Percentiles rank a stretch among this genome's conserved stretches.
Conservation (phyloP, 805 yeast genomes). For the Candida pseudoglaebosa region DNA sequence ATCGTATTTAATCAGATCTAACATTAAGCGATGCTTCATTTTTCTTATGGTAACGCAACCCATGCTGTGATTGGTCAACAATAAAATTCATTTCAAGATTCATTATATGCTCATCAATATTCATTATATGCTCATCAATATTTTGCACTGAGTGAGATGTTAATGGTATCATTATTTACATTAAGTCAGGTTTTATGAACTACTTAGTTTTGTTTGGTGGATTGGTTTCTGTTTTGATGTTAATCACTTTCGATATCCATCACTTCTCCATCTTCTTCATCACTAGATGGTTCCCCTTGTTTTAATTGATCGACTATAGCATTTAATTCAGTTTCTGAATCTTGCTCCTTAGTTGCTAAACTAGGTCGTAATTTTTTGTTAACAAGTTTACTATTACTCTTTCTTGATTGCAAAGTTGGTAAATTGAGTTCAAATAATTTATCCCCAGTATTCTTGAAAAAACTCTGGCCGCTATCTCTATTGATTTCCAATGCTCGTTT, state of each 20-base stretch:
- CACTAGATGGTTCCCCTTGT: conserved; percentile 47
- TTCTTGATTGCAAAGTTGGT: conserved; percentile 4
- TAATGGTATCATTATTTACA: too few relatives aligned
- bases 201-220: background rate
- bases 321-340: conserved; percentile 22
- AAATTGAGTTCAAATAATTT: conserved; percentile 12
- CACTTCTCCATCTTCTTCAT: conserved; percentile 44
- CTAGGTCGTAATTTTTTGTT: conserved; percentile 20
- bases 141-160: too few relatives aligned
- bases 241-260: conserved; percentile 62
- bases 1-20: too few relatives aligned
- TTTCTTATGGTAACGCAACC: too few relatives aligned
- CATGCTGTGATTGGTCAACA: too few relatives aligned
- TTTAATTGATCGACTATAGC: conserved; percentile 36
- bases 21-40: too few relatives aligned
- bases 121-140: too few relatives aligned
- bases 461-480: conserved; percentile 19
- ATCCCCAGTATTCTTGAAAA: conserved; percentile 22
- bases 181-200: too few relatives aligned
- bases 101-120: too few relatives aligned
- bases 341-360: conserved; percentile 9
- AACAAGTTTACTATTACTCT: conserved; percentile 1
- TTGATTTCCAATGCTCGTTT: conserved; percentile 73
- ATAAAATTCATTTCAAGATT: too few relatives aligned
- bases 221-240: too few relatives aligned